Conservation (phyloP, 164 flowering plant species). For the Stephania japonica region DNA sequence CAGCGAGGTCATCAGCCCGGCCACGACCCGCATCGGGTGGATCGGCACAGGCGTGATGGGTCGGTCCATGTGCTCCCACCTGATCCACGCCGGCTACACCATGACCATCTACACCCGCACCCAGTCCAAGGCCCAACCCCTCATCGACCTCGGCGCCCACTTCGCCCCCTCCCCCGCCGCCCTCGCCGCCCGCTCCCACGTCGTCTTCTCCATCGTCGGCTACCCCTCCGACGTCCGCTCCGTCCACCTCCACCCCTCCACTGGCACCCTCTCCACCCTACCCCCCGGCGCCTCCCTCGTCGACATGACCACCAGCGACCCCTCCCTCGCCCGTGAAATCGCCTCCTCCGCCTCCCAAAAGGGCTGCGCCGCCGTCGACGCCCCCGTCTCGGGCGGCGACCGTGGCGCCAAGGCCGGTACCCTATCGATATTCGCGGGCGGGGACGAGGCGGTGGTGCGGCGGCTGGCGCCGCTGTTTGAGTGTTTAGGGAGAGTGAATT, state of each 20-base stretch:
- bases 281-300: conserved; percentile 57
- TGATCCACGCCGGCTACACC: conserved; percentile 76
- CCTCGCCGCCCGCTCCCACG: conserved; percentile 74
- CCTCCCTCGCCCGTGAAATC: conserved; percentile 72
- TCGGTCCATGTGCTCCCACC: conserved; percentile 75
- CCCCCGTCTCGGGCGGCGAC: conserved; percentile 96
- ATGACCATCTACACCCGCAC: conserved; percentile 95
- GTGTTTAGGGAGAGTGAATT: conserved; percentile 68
- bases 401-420: conserved; percentile 68
- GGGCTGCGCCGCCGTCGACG: conserved; percentile 61
- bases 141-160: conserved; percentile 66
- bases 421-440: conserved; percentile 87
- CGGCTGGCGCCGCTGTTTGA: conserved; percentile 47
- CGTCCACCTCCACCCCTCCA: conserved; percentile 56
- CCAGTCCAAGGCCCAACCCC: conserved; percentile 72
- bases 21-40: conserved; percentile 82
- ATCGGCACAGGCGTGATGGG: conserved; percentile 99
- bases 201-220: conserved; percentile 96
- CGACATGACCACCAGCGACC: conserved; percentile 97
- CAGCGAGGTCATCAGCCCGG: conserved; percentile 39
- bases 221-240: conserved; percentile 92
- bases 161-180: conserved; percentile 55
- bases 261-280: conserved; percentile 62
- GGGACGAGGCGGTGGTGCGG: conserved; percentile 40
- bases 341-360: conserved; percentile 42